phyloP scores from a whole-genome alignment of 2,329 filamentous ascomycete species.

The Xylariaceae sp. region DNA sequence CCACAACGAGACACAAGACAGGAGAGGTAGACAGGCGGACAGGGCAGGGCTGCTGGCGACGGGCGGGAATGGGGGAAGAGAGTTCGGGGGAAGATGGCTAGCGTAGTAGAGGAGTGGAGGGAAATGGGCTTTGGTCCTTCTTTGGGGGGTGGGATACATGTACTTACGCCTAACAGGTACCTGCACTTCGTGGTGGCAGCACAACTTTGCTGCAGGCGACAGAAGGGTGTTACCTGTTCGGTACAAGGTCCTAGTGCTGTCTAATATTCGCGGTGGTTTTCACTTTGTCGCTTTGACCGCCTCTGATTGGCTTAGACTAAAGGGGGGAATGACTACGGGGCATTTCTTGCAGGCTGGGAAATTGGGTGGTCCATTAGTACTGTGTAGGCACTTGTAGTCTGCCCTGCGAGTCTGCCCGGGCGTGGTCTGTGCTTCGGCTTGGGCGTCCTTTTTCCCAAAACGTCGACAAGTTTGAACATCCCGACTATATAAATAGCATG shows the following conservation, averaged over 20 bases:
- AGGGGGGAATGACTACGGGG: constrained; percentile 22
- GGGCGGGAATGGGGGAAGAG: constrained; percentile 17
- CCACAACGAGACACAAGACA: constrained; percentile 8
- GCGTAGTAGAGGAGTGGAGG: constrained; percentile 6
- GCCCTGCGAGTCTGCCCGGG: background rate
- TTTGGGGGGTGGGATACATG: background rate
- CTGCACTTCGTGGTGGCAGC: no score
- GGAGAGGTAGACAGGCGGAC: constrained; percentile 2
- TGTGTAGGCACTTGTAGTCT: constrained; percentile 9
- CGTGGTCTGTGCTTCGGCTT: background rate
- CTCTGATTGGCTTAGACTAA: constrained; percentile 15
- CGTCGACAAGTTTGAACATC: background rate
- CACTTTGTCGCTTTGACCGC: constrained; percentile 1
- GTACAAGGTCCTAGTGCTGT: background rate
- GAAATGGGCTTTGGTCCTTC: background rate
- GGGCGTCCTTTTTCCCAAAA: background rate
- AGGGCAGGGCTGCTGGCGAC: constrained; percentile 12
- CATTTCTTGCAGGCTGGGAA: constrained; percentile 27
- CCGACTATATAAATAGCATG: no score
- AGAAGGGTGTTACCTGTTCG: background rate
- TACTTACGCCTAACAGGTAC: no score
- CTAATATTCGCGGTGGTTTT: background rate
- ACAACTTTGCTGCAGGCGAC: no score
- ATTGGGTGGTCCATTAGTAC: constrained; percentile 23
- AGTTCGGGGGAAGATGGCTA: constrained; percentile 10